Evolutionary conservation across 1,284 basidiomycete genomes (phyloP).

Genomic region (Ceratobasidium sp.): DNA sequence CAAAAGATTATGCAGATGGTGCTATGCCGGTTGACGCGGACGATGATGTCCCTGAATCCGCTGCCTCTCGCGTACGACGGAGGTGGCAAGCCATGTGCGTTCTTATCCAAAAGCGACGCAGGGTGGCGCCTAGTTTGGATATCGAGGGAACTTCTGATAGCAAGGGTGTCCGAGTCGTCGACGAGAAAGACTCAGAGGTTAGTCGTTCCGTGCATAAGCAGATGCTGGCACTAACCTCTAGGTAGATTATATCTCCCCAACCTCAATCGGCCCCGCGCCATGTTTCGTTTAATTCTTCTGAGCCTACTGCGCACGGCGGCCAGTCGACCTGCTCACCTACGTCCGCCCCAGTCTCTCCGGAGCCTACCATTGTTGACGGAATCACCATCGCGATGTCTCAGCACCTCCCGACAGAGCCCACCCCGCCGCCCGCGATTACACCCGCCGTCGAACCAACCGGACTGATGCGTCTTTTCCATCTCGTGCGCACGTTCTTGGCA

Average conservation of each 20-base stretch:
- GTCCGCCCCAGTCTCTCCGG: slow-evolving; percentile 51
- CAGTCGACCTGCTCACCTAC: slow-evolving; percentile 52
- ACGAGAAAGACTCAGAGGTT: slow-evolving; percentile 51
- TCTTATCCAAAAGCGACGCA: slow-evolving; percentile 50
- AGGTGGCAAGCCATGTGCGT: slow-evolving; percentile 45
- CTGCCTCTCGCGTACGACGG: slow-evolving; percentile 3
- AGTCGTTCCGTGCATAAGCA: too few species aligned
- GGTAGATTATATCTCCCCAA: slow-evolving; percentile 14
- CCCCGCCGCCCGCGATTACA: slow-evolving; percentile 23
- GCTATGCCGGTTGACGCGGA: slow-evolving; percentile 60
- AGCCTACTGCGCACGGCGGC: slow-evolving; percentile 48
- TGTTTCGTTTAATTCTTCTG: slow-evolving; percentile 25
- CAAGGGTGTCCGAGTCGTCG: slow-evolving; percentile 50
- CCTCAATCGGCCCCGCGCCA: slow-evolving; percentile 6
- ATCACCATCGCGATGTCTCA: slow-evolving; percentile 45
- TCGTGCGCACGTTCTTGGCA: slow-evolving; percentile 57
- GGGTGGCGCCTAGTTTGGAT: too few species aligned
- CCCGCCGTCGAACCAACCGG: slow-evolving; percentile 32
- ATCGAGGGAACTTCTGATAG: background rate
- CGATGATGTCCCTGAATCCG: slow-evolving; percentile 62
- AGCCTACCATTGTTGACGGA: slow-evolving; percentile 53
- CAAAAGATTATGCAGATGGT: slow-evolving; percentile 72
- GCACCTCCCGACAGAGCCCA: slow-evolving; percentile 35
- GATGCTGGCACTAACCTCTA: slow-evolving; percentile 42
- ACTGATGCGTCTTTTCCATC: slow-evolving; percentile 5